Percentiles rank a stretch among this genome's conserved stretches.
These are phyloP conservation scores for Russula griseocarnosa DNA, from an alignment of 768 basidiomycete genomes.

Conservation along the genomic window DNA sequence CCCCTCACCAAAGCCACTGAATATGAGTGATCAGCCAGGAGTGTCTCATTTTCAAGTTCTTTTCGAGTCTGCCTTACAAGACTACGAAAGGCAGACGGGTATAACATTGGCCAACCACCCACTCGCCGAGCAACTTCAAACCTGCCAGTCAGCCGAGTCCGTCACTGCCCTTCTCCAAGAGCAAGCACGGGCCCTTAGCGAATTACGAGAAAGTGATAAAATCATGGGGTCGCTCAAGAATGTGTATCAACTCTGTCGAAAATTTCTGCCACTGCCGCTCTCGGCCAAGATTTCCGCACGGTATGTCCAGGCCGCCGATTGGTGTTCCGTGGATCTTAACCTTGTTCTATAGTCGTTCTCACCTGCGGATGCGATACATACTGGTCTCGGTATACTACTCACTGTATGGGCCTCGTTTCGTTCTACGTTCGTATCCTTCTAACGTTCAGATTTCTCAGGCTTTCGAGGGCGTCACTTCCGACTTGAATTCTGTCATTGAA, in stretches of 20 bases:
- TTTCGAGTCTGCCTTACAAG: not conserved
- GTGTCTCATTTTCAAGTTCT: not conserved
- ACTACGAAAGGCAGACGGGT: not conserved
- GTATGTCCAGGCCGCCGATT: not conserved
- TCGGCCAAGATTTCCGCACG: not conserved
- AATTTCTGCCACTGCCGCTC: not conserved
- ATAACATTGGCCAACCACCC: not conserved
- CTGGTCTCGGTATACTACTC: not conserved
- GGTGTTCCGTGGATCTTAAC: not conserved
- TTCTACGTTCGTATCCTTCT: not conserved
- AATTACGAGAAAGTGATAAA: not conserved
- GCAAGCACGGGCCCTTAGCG: not conserved
- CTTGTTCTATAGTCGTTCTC: conserved; percentile 17
- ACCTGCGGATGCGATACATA: not conserved
- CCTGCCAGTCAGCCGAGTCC: not conserved
- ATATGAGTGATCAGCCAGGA: not conserved
- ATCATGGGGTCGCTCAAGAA: not conserved
- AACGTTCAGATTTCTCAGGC: not conserved
- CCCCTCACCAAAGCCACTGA: too few species aligned
- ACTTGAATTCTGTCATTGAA: not conserved
- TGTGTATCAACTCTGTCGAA: not conserved
- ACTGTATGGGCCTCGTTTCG: not conserved
- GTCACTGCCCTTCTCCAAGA: not conserved
- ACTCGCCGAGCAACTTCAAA: not conserved
- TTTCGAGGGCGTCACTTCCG: not conserved